Evolutionary conservation across 495 filamentous ascomycete genomes (phyloP).

Genomic region (Penicillium pancosmium): DNA sequence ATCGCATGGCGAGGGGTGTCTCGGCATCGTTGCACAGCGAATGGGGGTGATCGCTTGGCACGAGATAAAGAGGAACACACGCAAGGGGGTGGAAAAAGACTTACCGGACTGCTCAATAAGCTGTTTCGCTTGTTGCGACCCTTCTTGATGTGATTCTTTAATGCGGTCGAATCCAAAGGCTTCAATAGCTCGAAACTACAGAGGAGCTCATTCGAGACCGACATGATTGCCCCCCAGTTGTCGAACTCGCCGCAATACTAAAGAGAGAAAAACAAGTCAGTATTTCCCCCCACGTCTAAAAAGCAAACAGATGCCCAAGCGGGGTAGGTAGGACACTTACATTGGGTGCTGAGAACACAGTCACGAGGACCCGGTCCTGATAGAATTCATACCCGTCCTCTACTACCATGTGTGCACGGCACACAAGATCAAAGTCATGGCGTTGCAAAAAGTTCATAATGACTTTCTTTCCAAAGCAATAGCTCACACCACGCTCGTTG

Average conservation of each 20-base stretch:
- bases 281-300: background rate
- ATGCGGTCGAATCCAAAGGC: constrained; percentile 90
- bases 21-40: constrained; percentile 33
- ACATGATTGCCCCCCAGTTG: constrained; percentile 99
- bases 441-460: constrained; percentile 94
- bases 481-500: constrained; percentile 96
- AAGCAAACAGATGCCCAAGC: constrained; percentile 7
- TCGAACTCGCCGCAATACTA: constrained; percentile 99
- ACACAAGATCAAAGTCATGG: constrained; percentile 97
- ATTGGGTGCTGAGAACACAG: constrained; percentile 97
- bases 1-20: constrained; percentile 11
- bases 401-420: constrained; percentile 98
- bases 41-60: constrained; percentile 30
- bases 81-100: constrained; percentile 35
- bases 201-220: constrained; percentile 86
- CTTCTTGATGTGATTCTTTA: constrained; percentile 99
- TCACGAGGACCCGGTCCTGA: constrained; percentile 91
- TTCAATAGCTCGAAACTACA: constrained; percentile 98
- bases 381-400: constrained; percentile 99
- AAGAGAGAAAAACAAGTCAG: constrained; percentile 24
- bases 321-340: constrained; percentile 55
- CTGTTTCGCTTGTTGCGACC: constrained; percentile 86
- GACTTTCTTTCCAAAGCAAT: constrained; percentile 98
- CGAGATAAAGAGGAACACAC: constrained; percentile 17
- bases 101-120: constrained; percentile 92